Conservation (phyloP, 805 yeast species). For the Yamadazyma olivae region DNA sequence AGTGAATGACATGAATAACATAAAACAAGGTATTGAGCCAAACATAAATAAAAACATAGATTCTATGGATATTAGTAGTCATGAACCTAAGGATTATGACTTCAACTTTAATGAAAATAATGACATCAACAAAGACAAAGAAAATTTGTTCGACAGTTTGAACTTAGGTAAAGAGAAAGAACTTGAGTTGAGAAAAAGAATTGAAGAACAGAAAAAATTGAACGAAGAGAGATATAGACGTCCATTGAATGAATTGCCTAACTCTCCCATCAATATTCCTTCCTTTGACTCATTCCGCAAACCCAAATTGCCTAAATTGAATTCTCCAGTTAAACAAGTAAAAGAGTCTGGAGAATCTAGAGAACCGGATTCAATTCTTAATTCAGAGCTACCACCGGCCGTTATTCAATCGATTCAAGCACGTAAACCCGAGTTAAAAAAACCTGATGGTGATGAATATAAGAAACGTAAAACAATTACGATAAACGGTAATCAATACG, state of each 20-base stretch:
- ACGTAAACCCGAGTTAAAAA: constrained; percentile 8
- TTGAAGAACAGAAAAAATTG: constrained; percentile 22
- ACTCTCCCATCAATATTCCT: not conserved
- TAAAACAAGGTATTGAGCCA: not conserved
- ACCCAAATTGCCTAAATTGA: constrained; percentile 25
- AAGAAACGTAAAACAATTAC: constrained; percentile 25
- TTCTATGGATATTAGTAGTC: not conserved
- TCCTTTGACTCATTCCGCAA: constrained; percentile 28
- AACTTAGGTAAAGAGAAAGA: constrained; percentile 17
- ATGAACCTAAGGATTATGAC: not conserved
- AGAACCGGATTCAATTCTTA: constrained; percentile 3
- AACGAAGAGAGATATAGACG: constrained; percentile 14
- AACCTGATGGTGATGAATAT: constrained; percentile 2
- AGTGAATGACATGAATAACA: not conserved
- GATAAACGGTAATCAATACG: constrained; percentile 62
- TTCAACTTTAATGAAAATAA: not conserved
- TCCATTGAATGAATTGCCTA: constrained; percentile 15
- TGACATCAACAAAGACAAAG: not conserved
- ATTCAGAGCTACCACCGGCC: constrained; percentile 9
- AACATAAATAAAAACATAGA: not conserved
- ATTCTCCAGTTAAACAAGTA: constrained; percentile 8
- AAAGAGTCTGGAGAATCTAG: constrained; percentile 10
- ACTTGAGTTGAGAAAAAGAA: constrained; percentile 20
- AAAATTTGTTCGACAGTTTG: not conserved
- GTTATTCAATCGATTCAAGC: constrained; percentile 12